Evolutionary conservation across 202 grass and related monocot genomes (phyloP), one percentile per base, ranked within the genome.

Genomic region (Zoysia matrella): DNA sequence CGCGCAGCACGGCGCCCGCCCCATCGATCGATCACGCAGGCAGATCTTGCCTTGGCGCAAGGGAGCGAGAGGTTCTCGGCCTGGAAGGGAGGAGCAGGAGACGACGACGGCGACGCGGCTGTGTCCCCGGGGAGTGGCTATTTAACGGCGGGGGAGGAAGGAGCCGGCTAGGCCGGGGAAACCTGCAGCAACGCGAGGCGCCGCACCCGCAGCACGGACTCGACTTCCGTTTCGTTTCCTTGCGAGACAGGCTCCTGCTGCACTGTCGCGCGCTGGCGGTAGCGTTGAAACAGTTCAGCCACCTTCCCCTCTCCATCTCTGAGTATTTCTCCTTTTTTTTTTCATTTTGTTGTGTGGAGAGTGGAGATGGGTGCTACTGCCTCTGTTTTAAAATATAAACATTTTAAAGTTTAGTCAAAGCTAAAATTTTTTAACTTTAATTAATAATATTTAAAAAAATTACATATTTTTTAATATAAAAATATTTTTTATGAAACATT

Each of bases 1-100:
- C 22, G 84, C 87, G 83, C 95, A 98, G 80, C 95, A 98, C 56
- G 92, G 95, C 71, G 95, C 82, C 72, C 95, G 89, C 81, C 82
- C 92, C 89, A 91, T 98, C 52, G 69, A 18, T 46, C 79, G 13
- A 98, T 89, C 4, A 4, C 55, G 48, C 73, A 76, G n/a, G 74
- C 87, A 18, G 54, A 56, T 56, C 54, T 56, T 56, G 54, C 45
- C 91, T 92, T 46, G 45, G 3, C 11, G 2, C 15, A 15, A 18
- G 55, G 5, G 52, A 55, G 52, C 95, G 95, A 74, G 90, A 69
- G 6, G 3, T 46, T 46, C 45, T 46, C 45, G 45, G 45, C 45
- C 95, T 92, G 45, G 45, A 5, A 8, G 8, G 16, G 57, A 60
- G 16, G 57, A 60, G 15, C 80, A 64, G 88, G 79, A 81, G 88